Percentiles rank a stretch among this genome's conserved stretches.
phyloP scores from a whole-genome alignment of 1,284 basidiomycete genomes.

The Singerocomus inundabilis region DNA sequence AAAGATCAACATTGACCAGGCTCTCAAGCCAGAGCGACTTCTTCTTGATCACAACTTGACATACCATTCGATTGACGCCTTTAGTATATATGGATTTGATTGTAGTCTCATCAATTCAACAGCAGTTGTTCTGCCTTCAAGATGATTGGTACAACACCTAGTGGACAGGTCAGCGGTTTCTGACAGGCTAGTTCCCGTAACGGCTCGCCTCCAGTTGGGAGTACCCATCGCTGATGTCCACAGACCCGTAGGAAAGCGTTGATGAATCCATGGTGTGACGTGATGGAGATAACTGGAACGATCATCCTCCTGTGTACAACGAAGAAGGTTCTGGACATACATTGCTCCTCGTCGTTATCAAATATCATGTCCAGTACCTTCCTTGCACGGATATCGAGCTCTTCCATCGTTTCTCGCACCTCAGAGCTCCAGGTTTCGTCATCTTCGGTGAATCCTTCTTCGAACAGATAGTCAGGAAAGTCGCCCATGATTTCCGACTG shows the following conservation, averaged over 20 bases:
- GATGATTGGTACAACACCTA: conserved; percentile 29
- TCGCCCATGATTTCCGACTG: conserved; percentile 51
- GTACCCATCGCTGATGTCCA: conserved; percentile 41
- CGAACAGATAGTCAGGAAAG: conserved; percentile 68
- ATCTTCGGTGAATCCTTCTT: conserved; percentile 68
- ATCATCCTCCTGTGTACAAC: background rate
- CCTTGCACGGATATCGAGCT: conserved; percentile 54
- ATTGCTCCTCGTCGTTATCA: conserved; percentile 45
- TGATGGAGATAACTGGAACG: conserved; percentile 57
- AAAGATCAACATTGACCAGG: background rate
- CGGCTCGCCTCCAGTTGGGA: conserved; percentile 60
- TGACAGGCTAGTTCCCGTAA: background rate
- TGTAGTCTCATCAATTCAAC: conserved; percentile 12
- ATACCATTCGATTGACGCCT: background rate
- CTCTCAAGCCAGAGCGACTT: background rate
- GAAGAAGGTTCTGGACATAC: conserved; percentile 35
- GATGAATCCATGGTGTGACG: conserved; percentile 62
- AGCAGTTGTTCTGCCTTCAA: conserved; percentile 18
- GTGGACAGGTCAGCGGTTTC: conserved; percentile 5
- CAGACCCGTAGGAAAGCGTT: conserved; percentile 49
- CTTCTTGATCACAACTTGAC: background rate
- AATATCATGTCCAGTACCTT: conserved; percentile 69
- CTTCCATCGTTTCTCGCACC: conserved; percentile 58
- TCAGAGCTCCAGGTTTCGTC: conserved; percentile 69
- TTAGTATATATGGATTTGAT: background rate